Base-by-base conservation (phyloP, 768 basidiomycete species). In the Strobilomyces confusus region DNA sequence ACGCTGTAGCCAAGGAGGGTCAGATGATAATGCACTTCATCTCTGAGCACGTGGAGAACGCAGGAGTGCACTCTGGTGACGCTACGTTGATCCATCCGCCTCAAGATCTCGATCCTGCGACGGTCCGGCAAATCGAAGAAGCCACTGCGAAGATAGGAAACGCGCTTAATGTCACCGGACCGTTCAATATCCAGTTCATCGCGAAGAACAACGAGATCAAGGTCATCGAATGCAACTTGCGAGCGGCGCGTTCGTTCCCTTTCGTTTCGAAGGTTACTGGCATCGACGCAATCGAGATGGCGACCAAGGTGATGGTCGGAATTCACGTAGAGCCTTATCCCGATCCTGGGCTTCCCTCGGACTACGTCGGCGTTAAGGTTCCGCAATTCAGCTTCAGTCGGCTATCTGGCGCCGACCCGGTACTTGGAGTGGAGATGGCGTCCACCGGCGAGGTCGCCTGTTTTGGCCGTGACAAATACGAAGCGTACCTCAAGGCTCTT, bases 191-290 rank as follows among this genome's bases (percentile, higher is more conserved):
- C 67, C 95, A 99, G 76, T 98, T 99, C 75, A 98, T 99, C 63
- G 95, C 95, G 47, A 99, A 99, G 82, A 90, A 99, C 75, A 98
- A 98, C 75, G 95, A 98, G 72, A 98, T 99, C 80, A 99, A 99
- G 80, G 95, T 99, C 63, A 99, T 99, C 69, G 95, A 99, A 71
- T 98, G 95, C 74, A 99, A 99, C 73, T 77, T 99, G 32, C 92
- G 95, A 51, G 97, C 97, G 0, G 95, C 95, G 22, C 84, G 95
- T 56, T 98, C 95, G 0, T 98, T 95, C 83, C 95, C 95, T 38
- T 99, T 99, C 77, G 95, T 99, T 23, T 97, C 94, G 9, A 99
- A 99, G 72, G 93, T 97, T 55, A 98, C 97, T 9, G 94, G 94
- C 32, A 80, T 98, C 61, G 95, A 99, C 67, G 95, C 95, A 5